Evolutionary conservation across 768 basidiomycete species (phyloP).

Genomic region (Auriscalpium microsporum): DNA sequence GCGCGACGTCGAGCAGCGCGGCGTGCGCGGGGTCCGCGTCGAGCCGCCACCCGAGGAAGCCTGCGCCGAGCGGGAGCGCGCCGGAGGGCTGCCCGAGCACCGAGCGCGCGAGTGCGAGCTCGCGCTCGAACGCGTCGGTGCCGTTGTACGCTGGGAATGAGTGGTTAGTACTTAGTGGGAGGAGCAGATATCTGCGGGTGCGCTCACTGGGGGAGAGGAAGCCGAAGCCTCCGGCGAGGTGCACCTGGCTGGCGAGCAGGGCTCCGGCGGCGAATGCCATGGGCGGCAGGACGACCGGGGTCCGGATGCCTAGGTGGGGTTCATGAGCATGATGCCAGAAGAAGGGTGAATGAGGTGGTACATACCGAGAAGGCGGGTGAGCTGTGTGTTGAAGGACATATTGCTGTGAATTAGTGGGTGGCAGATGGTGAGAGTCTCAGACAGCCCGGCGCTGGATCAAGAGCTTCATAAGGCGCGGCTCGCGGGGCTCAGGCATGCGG

Average conservation of each 20-base stretch:
- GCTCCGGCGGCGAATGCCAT: slow-evolving; percentile 71
- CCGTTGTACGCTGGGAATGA: slow-evolving; percentile 36
- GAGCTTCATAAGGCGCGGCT: too few species aligned
- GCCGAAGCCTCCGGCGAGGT: slow-evolving; percentile 66
- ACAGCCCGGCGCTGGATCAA: too few species aligned
- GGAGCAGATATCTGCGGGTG: background rate
- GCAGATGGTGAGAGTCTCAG: too few species aligned
- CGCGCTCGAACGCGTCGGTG: slow-evolving; percentile 35
- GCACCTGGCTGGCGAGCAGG: slow-evolving; percentile 39
- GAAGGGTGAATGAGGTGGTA: background rate
- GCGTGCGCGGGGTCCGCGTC: slow-evolving; percentile 36
- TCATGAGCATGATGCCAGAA: background rate
- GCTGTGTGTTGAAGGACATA: slow-evolving; percentile 26
- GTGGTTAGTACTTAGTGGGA: slow-evolving; percentile 1
- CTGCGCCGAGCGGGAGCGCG: slow-evolving; percentile 57
- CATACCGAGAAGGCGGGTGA: slow-evolving; percentile 47
- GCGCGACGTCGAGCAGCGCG: slow-evolving; percentile 37
- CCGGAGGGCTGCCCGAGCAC: slow-evolving; percentile 24
- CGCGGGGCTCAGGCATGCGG: too few species aligned
- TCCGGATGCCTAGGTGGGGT: slow-evolving; percentile 34
- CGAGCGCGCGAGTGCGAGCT: slow-evolving; percentile 46
- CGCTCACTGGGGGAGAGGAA: slow-evolving; percentile 56
- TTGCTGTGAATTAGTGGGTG: background rate
- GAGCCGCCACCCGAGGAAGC: slow-evolving; percentile 65
- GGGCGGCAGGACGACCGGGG: slow-evolving; percentile 55